phyloP scores from a whole-genome alignment of 805 yeast species.

The Candida ascalaphidarum region DNA sequence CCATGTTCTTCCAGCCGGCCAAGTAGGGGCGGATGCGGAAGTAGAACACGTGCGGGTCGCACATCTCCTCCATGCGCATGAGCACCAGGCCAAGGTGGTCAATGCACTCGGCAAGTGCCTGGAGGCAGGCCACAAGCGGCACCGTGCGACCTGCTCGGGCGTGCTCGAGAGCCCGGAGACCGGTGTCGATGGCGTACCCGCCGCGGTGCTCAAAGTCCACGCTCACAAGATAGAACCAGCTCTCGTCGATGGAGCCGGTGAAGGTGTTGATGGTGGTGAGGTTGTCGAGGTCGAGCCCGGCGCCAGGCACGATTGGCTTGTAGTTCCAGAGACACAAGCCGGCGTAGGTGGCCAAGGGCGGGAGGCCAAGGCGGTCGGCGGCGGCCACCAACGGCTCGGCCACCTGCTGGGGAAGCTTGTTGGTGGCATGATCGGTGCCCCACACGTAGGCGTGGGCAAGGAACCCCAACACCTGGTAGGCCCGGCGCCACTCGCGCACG shows the following conservation, averaged over 20 bases:
- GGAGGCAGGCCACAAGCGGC: slow-evolving; percentile 39
- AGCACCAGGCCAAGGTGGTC: slow-evolving; percentile 66
- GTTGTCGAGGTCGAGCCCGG: slow-evolving; percentile 50
- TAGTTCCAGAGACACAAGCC: slow-evolving; percentile 86
- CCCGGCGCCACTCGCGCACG: slow-evolving; percentile 60
- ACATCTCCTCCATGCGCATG: slow-evolving; percentile 83
- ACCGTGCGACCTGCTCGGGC: slow-evolving; percentile 39
- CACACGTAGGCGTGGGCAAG: slow-evolving; percentile 86
- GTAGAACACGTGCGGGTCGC: slow-evolving; percentile 90
- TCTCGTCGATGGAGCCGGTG: slow-evolving; percentile 86
- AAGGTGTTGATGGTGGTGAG: slow-evolving; percentile 75
- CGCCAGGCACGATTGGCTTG: slow-evolving; percentile 47
- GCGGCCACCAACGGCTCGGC: slow-evolving; percentile 63
- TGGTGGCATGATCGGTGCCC: slow-evolving; percentile 60
- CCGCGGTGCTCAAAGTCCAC: slow-evolving; percentile 82
- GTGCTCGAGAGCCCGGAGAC: slow-evolving; percentile 56
- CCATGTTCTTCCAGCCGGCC: slow-evolving; percentile 95
- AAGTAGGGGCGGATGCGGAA: slow-evolving; percentile 79
- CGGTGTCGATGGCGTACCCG: slow-evolving; percentile 58
- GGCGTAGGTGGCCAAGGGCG: slow-evolving; percentile 85
- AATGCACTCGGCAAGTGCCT: slow-evolving; percentile 63
- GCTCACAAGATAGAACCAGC: slow-evolving; percentile 88
- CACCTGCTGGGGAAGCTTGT: slow-evolving; percentile 56
- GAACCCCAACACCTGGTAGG: slow-evolving; percentile 72
- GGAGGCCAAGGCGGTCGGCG: slow-evolving; percentile 56